These are phyloP conservation scores for Lolium rigidum DNA, from an alignment of 176 grass and related monocot species.

Conservation along the genomic window DNA sequence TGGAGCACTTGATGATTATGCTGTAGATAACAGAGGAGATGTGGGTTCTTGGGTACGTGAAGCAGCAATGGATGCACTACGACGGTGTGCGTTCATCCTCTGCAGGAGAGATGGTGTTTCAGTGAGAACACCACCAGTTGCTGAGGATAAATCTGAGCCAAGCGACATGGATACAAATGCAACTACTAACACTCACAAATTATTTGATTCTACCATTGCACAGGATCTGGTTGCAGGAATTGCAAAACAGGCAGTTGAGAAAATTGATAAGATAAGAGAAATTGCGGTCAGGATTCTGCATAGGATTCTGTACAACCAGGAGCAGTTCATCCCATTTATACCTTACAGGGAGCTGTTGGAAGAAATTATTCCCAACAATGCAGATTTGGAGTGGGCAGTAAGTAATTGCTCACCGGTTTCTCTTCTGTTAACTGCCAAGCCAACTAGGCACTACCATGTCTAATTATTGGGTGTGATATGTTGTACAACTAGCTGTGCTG, in stretches of 20 bases:
- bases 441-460: background rate
- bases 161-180: constrained; percentile 38
- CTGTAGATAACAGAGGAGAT: constrained; percentile 97
- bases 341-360: constrained; percentile 72
- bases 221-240: constrained; percentile 73
- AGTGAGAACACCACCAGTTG: constrained; percentile 6
- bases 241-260: constrained; percentile 94
- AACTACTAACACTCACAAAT: constrained; percentile 21
- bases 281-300: constrained; percentile 77
- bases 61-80: constrained; percentile 96
- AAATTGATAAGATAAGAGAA: constrained; percentile 97
- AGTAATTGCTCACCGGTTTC: constrained; percentile 46
- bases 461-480: constrained; percentile 31
- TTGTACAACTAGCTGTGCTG: constrained; percentile 26
- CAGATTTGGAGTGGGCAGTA: constrained; percentile 81
- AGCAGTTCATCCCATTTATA: constrained; percentile 68
- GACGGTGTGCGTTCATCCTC: constrained; percentile 71
- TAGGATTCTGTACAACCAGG: constrained; percentile 78
- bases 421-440: constrained; percentile 27
- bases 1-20: constrained; percentile 92
- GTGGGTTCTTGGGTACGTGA: constrained; percentile 98
- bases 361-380: constrained; percentile 68
- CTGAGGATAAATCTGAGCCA: constrained; percentile 25
- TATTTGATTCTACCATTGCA: constrained; percentile 74
- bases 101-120: constrained; percentile 71